Conservation (phyloP, 1,284 basidiomycete genomes). For the Cryptococcus floricola region DNA sequence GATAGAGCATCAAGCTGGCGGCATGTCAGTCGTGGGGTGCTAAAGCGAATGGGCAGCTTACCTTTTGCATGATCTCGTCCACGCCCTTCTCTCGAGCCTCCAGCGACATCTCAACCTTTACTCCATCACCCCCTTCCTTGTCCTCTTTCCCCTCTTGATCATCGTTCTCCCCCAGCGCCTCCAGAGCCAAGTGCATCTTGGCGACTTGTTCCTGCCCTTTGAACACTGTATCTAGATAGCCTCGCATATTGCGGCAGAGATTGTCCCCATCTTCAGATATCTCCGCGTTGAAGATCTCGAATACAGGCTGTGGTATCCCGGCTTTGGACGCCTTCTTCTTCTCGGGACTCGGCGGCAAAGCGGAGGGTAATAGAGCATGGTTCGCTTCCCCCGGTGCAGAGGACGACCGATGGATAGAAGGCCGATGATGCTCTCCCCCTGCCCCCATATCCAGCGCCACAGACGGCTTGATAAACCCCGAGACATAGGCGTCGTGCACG, state of each 20-base stretch:
- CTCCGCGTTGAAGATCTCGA: slow-evolving; percentile 34
- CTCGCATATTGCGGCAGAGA: slow-evolving; percentile 25
- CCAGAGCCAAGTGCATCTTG: slow-evolving; percentile 30
- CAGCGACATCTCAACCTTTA: slow-evolving; percentile 10
- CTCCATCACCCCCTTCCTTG: slow-evolving; percentile 2
- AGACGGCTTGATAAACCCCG: slow-evolving; percentile 10
- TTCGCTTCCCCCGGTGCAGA: slow-evolving; percentile 10
- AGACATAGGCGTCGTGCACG: slow-evolving; percentile 16
- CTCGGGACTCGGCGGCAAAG: slow-evolving; percentile 1
- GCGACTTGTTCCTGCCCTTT: slow-evolving; percentile 32
- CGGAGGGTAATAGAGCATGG: slow-evolving; percentile 6
- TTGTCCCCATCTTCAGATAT: slow-evolving; percentile 15
- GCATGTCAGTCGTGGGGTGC: background rate
- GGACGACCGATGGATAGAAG: slow-evolving; percentile 7
- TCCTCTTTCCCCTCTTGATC: background rate
- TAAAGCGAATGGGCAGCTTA: background rate
- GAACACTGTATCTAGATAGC: slow-evolving; percentile 29
- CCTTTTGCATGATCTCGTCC: slow-evolving; percentile 23
- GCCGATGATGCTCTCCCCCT: background rate
- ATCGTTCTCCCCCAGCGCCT: slow-evolving; percentile 15
- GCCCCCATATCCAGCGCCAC: background rate
- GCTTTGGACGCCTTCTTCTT: background rate
- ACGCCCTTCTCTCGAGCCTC: slow-evolving; percentile 25
- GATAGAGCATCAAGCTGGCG: background rate
- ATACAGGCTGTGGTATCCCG: slow-evolving; percentile 21